Percentiles rank a stretch among this genome's conserved stretches.
phyloP scores from a whole-genome alignment of 176 grass and related monocot species.

The Paspalum vaginatum region DNA sequence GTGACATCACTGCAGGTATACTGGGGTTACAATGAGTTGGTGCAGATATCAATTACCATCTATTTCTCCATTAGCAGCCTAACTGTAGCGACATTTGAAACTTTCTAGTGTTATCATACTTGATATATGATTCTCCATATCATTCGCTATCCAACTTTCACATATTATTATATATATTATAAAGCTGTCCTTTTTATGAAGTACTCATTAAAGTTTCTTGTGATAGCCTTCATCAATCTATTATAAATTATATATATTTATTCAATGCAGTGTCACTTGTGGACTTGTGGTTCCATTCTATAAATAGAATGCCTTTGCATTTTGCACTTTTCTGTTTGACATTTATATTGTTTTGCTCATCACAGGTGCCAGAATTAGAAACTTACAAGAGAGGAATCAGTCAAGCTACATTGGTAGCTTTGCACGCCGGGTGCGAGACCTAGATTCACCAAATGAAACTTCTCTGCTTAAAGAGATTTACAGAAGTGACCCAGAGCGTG shows the following conservation, averaged over 20 bases:
- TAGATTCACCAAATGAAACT: slow-evolving; percentile 58
- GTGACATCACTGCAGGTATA: slow-evolving; percentile 43
- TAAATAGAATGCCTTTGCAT: slow-evolving; percentile 2
- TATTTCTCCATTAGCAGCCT: background rate
- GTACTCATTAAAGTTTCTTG: slow-evolving; percentile 1
- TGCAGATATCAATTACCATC: background rate
- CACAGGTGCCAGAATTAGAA: slow-evolving; percentile 64
- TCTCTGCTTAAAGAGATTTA: slow-evolving; percentile 88
- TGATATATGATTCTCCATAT: background rate
- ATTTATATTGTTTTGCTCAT: slow-evolving; percentile 3
- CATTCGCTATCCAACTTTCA: background rate
- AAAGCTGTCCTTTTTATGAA: background rate
- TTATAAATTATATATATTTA: slow-evolving; percentile 21
- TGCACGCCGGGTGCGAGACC: slow-evolving; percentile 67
- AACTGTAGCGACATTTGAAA: slow-evolving; percentile 2
- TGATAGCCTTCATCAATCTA: background rate
- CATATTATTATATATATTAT: slow-evolving; percentile 17
- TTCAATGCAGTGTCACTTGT: background rate
- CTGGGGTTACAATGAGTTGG: background rate
- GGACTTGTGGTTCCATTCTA: background rate
- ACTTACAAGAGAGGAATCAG: slow-evolving; percentile 70
- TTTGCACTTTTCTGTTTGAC: background rate
- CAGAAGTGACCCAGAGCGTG: slow-evolving; percentile 93
- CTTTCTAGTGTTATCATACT: slow-evolving; percentile 6
- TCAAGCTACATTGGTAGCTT: slow-evolving; percentile 91